Base-by-base conservation (phyloP, 345 rosid genomes). In the Rhizophora mangle region DNA sequence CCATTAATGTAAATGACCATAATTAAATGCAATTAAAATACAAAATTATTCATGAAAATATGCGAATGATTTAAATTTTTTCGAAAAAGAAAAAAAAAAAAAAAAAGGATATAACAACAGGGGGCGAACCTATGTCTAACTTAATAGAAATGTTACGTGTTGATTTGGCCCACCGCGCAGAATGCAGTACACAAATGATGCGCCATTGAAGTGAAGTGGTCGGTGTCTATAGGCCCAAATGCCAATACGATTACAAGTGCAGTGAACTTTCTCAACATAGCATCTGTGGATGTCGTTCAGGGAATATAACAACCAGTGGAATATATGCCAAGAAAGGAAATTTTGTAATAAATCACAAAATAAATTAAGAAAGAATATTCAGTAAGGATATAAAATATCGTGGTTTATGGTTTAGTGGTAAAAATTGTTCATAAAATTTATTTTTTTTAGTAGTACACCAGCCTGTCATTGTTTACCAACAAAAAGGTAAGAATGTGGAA, bases 261-360 rank as follows among this genome's bases (percentile, higher is more conserved):
- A 68, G 19, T 29, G 68, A 71, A 76, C 57, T 70, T 73, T 15
- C 69, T 32, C 16, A 58, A 39, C 36, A 52, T 64, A 54, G 58
- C 22, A 63, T 19, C 26, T 21, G 37, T 34, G 16, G 11, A 57
- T 34, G 24, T 68, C 64, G 26, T 63, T 24, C 47, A 55, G 67
- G 68, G 49, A 43, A 43, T 43, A 43, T 51, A 72, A 58, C 78
- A 55, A 67, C 60, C 64, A 59, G 62, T 36, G 51, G 83, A 78
- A 83, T 79, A 74, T 79, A 73, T 67, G 76, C 76, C 64, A 19
- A 29, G 49, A 60, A 76, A 61, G 30, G 6, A 4, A 31, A 32
- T 60, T 47, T n/a, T 37, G 63, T 16, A 54, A 27, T 53, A 58
- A 34, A 51, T 29, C 46, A 67, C 8, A 19, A 8, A 8, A 36